phyloP scores from a whole-genome alignment of 1,284 basidiomycete species.

The Entoloma clypeatum region DNA sequence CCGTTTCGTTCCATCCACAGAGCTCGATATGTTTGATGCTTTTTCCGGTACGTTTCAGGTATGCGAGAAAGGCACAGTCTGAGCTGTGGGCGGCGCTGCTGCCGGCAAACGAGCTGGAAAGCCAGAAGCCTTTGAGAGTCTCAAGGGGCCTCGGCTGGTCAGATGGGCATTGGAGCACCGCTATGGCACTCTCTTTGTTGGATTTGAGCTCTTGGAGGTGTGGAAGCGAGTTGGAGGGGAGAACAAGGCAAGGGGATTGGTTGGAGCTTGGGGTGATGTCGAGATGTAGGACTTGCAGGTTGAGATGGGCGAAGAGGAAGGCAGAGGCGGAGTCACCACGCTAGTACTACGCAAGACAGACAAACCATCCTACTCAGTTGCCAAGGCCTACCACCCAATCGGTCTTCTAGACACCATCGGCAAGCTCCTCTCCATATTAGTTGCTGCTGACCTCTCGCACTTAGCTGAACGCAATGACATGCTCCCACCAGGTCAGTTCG shows the following conservation, averaged over 20 bases:
- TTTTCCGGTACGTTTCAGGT: slow-evolving; percentile 33
- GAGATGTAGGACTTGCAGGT: slow-evolving; percentile 51
- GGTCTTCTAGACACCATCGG: no score
- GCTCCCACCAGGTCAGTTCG: no score
- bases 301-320: slow-evolving; percentile 49
- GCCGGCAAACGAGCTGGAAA: slow-evolving; percentile 32
- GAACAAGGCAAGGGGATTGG: slow-evolving; percentile 39
- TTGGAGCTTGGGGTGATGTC: slow-evolving; percentile 45
- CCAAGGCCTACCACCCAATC: no score
- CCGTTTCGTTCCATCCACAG: slow-evolving; percentile 54
- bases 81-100: no score
- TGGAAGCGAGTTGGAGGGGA: slow-evolving; percentile 40
- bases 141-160: slow-evolving; percentile 39
- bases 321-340: no score
- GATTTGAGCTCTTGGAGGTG: slow-evolving; percentile 50
- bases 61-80: slow-evolving; percentile 41
- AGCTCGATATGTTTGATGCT: slow-evolving; percentile 47
- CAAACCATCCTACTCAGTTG: no score
- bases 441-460: no score
- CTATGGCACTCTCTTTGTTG: slow-evolving; percentile 42
- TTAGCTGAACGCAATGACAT: no score
- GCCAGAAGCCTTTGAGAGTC: slow-evolving; percentile 49
- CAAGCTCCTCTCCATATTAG: no score
- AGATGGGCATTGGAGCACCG: slow-evolving; percentile 45
- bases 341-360: no score